Base-by-base conservation (phyloP, 345 rosid species). In the Alliaria petiolata region DNA sequence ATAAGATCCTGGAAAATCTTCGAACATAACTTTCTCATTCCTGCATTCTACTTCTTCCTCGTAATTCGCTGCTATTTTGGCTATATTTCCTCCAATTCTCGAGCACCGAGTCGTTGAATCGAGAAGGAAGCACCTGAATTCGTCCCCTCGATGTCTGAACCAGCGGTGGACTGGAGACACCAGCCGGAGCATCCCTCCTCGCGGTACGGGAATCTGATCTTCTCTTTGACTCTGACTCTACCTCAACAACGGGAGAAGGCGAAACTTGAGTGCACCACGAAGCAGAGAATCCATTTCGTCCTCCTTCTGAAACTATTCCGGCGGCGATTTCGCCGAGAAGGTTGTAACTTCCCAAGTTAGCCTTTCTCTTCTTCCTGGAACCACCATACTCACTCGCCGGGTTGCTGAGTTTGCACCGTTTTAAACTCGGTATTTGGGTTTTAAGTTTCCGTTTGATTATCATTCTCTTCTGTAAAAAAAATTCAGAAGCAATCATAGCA, bases 101-200 rank as follows among this genome's bases (percentile, higher is more conserved):
- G 61, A 93, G 84, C 51, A 93, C 93, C 0, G 98, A 93, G 62
- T 93, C 98, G 51, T 93, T 93, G 70, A 93, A 93, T 72, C 97
- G 82, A 5, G 97, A 89, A 80, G 97, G 98, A 72, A 93, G 90
- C 79, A 86, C 89, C 88, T 89, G 96, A 78, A 91, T 89, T 38
- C 97, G 73, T 39, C 98, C 98, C 17, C 98, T 82, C 4, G 98
- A 91, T 2, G 98, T 93, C 79, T 91, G 87, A 42, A 86, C 90
- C 8, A 93, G 82, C 15, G 98, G 87, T 1, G 97, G 96, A 13
- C 96, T 88, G 0, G 98, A 68, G 74, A 76, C 83, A 72, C 82
- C 91, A 44, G 44, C 82, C 8, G 77, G 73, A 53, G 65, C 61
- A 43, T 62, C 82, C n/a, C n/a, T n/a, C 31, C 63, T 76, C 52